Base-by-base conservation (phyloP, 83 land plant species). In the Picea abies region DNA sequence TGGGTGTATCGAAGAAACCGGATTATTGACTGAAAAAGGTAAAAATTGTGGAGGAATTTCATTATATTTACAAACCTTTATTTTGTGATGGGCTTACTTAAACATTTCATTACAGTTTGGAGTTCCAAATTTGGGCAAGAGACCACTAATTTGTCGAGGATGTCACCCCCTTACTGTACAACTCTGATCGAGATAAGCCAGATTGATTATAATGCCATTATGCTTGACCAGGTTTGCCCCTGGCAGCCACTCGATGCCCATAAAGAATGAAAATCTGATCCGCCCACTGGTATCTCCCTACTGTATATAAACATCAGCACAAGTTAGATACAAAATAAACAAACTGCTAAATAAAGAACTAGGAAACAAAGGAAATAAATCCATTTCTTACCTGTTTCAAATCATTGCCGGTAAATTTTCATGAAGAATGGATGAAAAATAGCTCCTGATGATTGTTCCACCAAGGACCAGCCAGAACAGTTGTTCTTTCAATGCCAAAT, bases 221-320 rank as follows among this genome's bases (percentile, higher is more conserved):
- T 49, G 78, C 78, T 75, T 22, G 60, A 75, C 49, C 60, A 49
- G 60, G 60, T n/a, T 75, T 75, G 60, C 23, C 78, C 32, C 32
- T 47, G 77, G n/a, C 5, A 75, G 60, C 49, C 78, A 22, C 78
- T 12, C 26, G 49, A 75, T 14, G 23, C 78, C 16, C 39, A 71
- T 71, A 75, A 75, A 75, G 78, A 49, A 75, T 73, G 78, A 23
- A 68, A 49, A 44, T 49, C 78, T 19, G 78, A 44, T 47, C 78
- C 19, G 78, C 60, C 78, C 78, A 49, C 78, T 75, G 32, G 25
- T 75, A 49, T n/a, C 78, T 47, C 49, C 14, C 56, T 56, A 22
- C 78, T 75, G 78, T n/a, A 47, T 47, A 3, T 49, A 75, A 10
- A 75, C 25, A 47, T 44, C 56, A 49, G 12, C 47, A 12, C 41